Evolutionary conservation across 345 rosid genomes (phyloP).

Genomic region (Lenwebbia sp.): DNA sequence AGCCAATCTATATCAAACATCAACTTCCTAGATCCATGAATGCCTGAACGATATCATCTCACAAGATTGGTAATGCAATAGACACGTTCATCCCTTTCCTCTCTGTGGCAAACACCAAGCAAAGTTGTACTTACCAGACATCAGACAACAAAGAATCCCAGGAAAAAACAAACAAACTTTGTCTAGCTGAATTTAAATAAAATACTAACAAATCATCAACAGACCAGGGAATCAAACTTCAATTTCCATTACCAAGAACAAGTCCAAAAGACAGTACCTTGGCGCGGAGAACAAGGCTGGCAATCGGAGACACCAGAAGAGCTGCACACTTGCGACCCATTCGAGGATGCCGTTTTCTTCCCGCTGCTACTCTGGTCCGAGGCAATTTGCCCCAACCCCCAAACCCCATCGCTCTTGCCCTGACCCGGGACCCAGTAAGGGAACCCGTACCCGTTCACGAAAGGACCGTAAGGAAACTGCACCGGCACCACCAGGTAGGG

Average conservation of each 20-base stretch:
- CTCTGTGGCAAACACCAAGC: not conserved
- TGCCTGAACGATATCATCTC: not conserved
- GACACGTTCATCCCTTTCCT: not conserved
- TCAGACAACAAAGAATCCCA: not conserved
- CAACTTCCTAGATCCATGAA: not conserved
- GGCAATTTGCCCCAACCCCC: conserved; percentile 6
- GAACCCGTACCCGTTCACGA: conserved; percentile 8
- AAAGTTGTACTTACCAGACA: not conserved
- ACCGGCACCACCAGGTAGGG: conserved; percentile 6
- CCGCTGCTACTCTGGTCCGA: conserved; percentile 18
- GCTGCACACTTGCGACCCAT: conserved; percentile 24
- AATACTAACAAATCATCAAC: not conserved
- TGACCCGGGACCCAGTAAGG: not conserved
- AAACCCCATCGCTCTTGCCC: not conserved
- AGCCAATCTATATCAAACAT: not conserved
- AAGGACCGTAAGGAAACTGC: conserved; percentile 3
- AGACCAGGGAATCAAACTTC: not conserved
- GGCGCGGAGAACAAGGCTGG: conserved; percentile 20
- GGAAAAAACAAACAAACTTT: not conserved
- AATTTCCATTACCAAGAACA: not conserved
- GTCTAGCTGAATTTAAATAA: not conserved
- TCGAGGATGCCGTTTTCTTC: conserved; percentile 12
- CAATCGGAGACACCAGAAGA: conserved; percentile 35
- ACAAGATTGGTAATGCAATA: not conserved
- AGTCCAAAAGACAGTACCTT: conserved; percentile 17